phyloP scores from a whole-genome alignment of 345 rosid species.

The Melastoma malabathricum region DNA sequence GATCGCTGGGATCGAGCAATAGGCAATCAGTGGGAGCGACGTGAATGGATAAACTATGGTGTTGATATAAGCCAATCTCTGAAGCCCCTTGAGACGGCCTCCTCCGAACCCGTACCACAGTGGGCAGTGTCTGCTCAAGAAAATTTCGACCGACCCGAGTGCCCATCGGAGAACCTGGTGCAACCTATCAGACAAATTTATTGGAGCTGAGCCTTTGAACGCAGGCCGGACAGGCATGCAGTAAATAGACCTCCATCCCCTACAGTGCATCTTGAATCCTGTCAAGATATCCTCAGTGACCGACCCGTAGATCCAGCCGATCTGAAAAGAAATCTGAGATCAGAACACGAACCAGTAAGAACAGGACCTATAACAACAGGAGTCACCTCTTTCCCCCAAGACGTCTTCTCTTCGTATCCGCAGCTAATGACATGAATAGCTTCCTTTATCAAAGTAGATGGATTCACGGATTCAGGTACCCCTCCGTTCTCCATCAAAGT shows the following conservation, averaged over 20 bases:
- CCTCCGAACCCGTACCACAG: conserved; percentile 94
- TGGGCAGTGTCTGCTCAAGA: conserved; percentile 93
- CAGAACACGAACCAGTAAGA: not conserved
- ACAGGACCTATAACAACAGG: not conserved
- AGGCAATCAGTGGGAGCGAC: conserved; percentile 86
- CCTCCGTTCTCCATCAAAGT: conserved; percentile 90
- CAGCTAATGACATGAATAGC: conserved; percentile 97
- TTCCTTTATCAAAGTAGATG: conserved; percentile 77
- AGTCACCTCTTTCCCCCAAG: conserved; percentile 95
- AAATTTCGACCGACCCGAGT: conserved; percentile 89
- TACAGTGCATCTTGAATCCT: conserved; percentile 97
- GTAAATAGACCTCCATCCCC: conserved; percentile 96
- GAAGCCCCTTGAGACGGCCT: conserved; percentile 89
- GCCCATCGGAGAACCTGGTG: conserved; percentile 98
- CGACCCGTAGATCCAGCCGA: conserved; percentile 97
- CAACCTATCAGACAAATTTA: conserved; percentile 85
- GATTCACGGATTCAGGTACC: conserved; percentile 73
- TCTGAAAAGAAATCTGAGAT: conserved; percentile 24
- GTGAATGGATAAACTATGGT: conserved; percentile 98
- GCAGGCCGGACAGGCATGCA: conserved; percentile 97
- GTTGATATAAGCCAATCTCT: conserved; percentile 81
- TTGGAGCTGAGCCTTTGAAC: conserved; percentile 98
- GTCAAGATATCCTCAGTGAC: conserved; percentile 91
- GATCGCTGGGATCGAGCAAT: conserved; percentile 81
- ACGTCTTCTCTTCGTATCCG: conserved; percentile 89